Percentiles rank a stretch among this genome's conserved stretches.
phyloP scores from a whole-genome alignment of 768 basidiomycete species.

The Russula lepida region DNA sequence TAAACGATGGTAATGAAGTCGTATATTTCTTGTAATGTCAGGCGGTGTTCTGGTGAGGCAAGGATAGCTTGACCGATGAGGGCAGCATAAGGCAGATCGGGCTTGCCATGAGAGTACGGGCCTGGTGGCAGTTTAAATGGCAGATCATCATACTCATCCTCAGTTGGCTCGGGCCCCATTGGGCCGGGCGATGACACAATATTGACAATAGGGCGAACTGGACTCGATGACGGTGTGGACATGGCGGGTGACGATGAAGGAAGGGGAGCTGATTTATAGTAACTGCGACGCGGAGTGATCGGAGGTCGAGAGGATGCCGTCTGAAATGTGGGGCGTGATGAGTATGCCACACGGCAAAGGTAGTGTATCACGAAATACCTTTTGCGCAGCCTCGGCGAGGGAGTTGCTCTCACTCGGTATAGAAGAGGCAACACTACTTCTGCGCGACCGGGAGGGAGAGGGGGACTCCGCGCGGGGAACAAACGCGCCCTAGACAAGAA shows the following conservation, averaged over 20 bases:
- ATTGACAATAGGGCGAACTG: constrained; percentile 51
- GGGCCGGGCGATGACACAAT: constrained; percentile 81
- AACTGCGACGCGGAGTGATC: constrained; percentile 43
- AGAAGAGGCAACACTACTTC: constrained; percentile 19
- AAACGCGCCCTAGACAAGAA: constrained; percentile 9
- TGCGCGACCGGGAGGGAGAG: constrained; percentile 19
- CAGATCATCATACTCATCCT: constrained; percentile 56
- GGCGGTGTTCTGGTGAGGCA: constrained; percentile 71
- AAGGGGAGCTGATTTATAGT: constrained; percentile 37
- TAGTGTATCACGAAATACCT: constrained; percentile 23
- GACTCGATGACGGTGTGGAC: constrained; percentile 57
- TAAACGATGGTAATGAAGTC: constrained; percentile 92
- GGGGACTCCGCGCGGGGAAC: constrained; percentile 19
- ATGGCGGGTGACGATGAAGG: constrained; percentile 55
- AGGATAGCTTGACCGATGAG: constrained; percentile 93
- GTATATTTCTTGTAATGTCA: constrained; percentile 94
- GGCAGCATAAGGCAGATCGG: constrained; percentile 87
- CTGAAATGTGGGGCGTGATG: constrained; percentile 23
- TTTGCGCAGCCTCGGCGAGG: constrained; percentile 25
- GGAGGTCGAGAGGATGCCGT: constrained; percentile 31
- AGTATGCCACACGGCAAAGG: constrained; percentile 24
- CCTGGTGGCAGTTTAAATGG: constrained; percentile 78
- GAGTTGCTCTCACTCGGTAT: constrained; percentile 17
- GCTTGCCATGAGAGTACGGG: constrained; percentile 73
- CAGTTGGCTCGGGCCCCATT: constrained; percentile 55